phyloP scores from a whole-genome alignment of 1,284 basidiomycete genomes.

The Pyrrhoderma noxium region DNA sequence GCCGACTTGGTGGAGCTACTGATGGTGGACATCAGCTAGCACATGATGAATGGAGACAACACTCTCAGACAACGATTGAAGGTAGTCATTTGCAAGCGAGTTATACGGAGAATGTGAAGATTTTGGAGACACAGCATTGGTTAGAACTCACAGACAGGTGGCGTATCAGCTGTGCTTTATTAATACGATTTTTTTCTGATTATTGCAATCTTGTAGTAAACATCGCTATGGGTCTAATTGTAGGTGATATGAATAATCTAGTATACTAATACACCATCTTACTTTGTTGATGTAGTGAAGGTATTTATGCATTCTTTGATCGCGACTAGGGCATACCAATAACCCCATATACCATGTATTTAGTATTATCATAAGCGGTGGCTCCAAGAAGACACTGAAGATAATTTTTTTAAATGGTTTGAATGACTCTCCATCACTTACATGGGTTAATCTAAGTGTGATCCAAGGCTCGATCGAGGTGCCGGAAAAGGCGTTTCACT shows the following conservation, averaged over 20 bases:
- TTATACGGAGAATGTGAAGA: slow-evolving; percentile 34
- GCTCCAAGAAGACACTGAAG: slow-evolving; percentile 53
- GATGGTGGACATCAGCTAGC: slow-evolving; percentile 24
- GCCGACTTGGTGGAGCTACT: slow-evolving; percentile 35
- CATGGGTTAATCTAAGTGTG: slow-evolving; percentile 5
- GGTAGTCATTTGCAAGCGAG: too few relatives aligned
- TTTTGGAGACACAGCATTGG: slow-evolving; percentile 55
- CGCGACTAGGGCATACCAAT: neutral
- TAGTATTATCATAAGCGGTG: slow-evolving; percentile 59
- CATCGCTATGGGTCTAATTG: slow-evolving; percentile 64
- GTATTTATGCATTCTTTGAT: slow-evolving; percentile 16
- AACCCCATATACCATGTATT: slow-evolving; percentile 10
- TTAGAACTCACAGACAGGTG: slow-evolving; percentile 60
- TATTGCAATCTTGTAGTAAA: slow-evolving; percentile 36
- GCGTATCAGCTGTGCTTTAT: neutral
- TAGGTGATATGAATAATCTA: slow-evolving; percentile 23
- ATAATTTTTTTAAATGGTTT: slow-evolving; percentile 70
- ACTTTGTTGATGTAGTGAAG: slow-evolving; percentile 30
- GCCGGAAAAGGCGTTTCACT: slow-evolving; percentile 59
- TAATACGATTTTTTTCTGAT: too few relatives aligned
- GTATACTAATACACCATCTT: too few relatives aligned
- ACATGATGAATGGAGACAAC: neutral
- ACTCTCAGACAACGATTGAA: too few relatives aligned
- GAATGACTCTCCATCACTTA: slow-evolving; percentile 10
- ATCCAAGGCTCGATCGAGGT: slow-evolving; percentile 60